phyloP scores from a whole-genome alignment of 192 early-diverging fungal species.

The Dispira parvispora region DNA sequence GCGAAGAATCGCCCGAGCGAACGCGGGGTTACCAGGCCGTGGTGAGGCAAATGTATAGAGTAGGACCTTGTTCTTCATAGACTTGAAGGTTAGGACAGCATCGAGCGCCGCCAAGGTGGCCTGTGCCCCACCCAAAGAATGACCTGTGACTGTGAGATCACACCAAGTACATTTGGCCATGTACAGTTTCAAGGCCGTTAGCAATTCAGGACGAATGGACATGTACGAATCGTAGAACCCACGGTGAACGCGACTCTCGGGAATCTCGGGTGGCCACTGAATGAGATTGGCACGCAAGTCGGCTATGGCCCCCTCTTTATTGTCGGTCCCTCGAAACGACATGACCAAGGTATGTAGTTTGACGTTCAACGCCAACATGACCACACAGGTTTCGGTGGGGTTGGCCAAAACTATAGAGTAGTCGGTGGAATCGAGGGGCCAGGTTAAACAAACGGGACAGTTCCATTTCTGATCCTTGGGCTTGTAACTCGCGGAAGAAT shows the following conservation, averaged over 20 bases:
- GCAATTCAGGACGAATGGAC: background rate
- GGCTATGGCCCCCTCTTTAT: background rate
- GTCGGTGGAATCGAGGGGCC: background rate
- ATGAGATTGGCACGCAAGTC: background rate
- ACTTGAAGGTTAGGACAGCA: background rate
- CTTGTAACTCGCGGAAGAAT: slow-evolving; percentile 1
- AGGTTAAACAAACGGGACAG: background rate
- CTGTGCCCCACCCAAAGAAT: slow-evolving; percentile 6
- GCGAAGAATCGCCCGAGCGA: no score
- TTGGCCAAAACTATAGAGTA: background rate
- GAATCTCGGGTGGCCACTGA: background rate
- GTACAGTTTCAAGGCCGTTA: background rate
- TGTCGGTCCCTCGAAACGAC: slow-evolving; percentile 1
- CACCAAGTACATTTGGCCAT: background rate
- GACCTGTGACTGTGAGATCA: background rate
- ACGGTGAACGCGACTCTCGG: background rate
- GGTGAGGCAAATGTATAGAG: no score
- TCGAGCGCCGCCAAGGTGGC: background rate
- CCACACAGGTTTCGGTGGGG: background rate
- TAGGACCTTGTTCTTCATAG: no score
- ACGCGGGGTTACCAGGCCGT: no score
- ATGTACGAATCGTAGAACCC: background rate
- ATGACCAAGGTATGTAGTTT: background rate
- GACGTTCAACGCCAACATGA: background rate
- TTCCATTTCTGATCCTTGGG: background rate